Base-by-base conservation (phyloP, 371 early-diverging fungal species). In the Thermomucor indicae-seudaticae region DNA sequence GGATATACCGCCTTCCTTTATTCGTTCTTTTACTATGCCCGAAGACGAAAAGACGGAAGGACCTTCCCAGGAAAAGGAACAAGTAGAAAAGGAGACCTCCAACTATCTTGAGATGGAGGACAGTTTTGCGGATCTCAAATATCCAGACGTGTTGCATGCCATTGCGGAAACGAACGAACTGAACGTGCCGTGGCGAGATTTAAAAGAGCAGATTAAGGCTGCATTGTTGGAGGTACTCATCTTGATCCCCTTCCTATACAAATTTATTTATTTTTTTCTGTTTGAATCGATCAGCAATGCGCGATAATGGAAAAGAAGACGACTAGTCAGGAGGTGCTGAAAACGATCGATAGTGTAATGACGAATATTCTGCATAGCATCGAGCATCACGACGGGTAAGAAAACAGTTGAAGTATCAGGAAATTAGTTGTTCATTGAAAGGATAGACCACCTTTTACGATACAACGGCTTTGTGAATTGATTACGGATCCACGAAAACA, bases 401-500 rank as follows among this genome's bases (percentile, higher is more conserved):
- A 14, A 27, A n/a, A n/a, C n/a, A n/a, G n/a, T 12, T 42, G 8
- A 43, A 20, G 16, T 44, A 34, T 4, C 3, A 19, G 19, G n/a
- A 23, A 12, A 51, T 27, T 16, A 28, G 17, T 35, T 20, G 17
- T 44, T 16, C 5, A 37, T 28, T 12, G 5, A 22, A 23, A 23
- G 31, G 11, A 28, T 43, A 70, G 75, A 23, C 67, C 79, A 22
- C 82, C 82, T 2, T 81, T 81, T 48, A 79, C 82, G 2, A 75
- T 81, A 32, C 82, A 81, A 52, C 69, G 82, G 24, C 44, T 79
- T 39, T 79, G 80, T 35, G 82, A 81, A 41, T 42, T 81, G 14
- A 40, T 81, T 14, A 55, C 60, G 11, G 58, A 71, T 20, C 82
- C 82, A 1, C 57, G 62, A 34, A 64, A 65, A 16, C 76, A 80